Evolutionary conservation across 805 yeast genomes (phyloP).

Genomic region (Candida anglica): DNA sequence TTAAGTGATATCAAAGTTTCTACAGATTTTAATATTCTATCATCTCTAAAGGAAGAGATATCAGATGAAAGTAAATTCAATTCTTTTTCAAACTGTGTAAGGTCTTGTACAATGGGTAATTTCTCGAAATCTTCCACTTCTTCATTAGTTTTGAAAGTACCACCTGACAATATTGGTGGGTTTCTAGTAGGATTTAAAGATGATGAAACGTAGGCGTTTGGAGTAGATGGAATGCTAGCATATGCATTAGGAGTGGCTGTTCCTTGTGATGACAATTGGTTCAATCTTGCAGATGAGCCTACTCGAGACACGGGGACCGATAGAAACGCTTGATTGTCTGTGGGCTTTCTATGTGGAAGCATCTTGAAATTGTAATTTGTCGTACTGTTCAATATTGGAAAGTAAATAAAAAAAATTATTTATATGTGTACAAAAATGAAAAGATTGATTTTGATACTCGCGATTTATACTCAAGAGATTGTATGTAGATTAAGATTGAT

Average conservation of each 20-base stretch:
- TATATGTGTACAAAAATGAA: too few species aligned
- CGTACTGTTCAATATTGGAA: too few species aligned
- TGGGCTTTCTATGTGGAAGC: slow-evolving; percentile 23
- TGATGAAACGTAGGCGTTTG: slow-evolving; percentile 29
- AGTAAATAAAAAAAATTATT: too few species aligned
- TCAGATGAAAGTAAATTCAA: slow-evolving; percentile 23
- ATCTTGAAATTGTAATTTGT: slow-evolving; percentile 10
- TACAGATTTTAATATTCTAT: slow-evolving; percentile 19
- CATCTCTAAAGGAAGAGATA: slow-evolving; percentile 31
- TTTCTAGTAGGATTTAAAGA: slow-evolving; percentile 36
- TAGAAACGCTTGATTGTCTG: slow-evolving; percentile 20
- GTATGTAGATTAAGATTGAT: too few species aligned
- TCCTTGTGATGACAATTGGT: slow-evolving; percentile 16
- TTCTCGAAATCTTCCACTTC: slow-evolving; percentile 25
- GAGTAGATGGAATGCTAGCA: slow-evolving; percentile 23
- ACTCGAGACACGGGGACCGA: slow-evolving; percentile 36
- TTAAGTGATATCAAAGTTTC: slow-evolving; percentile 23
- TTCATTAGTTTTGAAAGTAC: slow-evolving; percentile 14
- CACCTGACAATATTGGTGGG: slow-evolving; percentile 19
- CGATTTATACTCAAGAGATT: too few species aligned
- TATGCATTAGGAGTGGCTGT: slow-evolving; percentile 5
- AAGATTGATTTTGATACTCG: too few species aligned
- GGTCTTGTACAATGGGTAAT: slow-evolving; percentile 27
- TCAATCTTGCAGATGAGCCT: slow-evolving; percentile 27
- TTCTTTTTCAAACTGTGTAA: slow-evolving; percentile 25